A percentile compares a stretch with the other conserved stretches of the same genome.
phyloP scores from a whole-genome alignment of 495 filamentous ascomycete species.

The Clavariopsis aquatica region DNA sequence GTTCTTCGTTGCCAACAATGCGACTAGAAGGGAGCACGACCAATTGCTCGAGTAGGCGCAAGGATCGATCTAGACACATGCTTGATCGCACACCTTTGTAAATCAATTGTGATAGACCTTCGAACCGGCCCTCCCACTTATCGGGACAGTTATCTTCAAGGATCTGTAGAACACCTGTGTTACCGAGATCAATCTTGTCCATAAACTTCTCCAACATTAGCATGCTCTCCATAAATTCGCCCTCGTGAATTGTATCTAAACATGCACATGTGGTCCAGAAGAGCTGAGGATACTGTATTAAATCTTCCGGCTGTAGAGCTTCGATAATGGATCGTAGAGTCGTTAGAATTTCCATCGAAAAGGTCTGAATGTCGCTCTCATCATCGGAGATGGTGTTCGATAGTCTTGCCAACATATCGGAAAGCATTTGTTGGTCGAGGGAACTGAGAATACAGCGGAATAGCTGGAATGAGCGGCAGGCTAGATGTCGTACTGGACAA shows the following conservation, averaged over 20 bases:
- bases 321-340: slow-evolving; percentile 87
- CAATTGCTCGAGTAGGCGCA: slow-evolving; percentile 76
- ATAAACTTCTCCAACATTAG: slow-evolving; percentile 90
- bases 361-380: slow-evolving; percentile 86
- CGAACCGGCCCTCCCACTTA: slow-evolving; percentile 87
- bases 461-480: slow-evolving; percentile 95
- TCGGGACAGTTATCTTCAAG: slow-evolving; percentile 76
- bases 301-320: slow-evolving; percentile 73
- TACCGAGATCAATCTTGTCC: slow-evolving; percentile 76
- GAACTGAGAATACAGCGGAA: slow-evolving; percentile 91
- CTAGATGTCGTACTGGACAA: slow-evolving; percentile 92
- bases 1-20: slow-evolving; percentile 76
- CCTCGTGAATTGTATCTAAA: slow-evolving; percentile 91
- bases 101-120: slow-evolving; percentile 79
- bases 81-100: slow-evolving; percentile 94
- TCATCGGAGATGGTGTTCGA: slow-evolving; percentile 97
- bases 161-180: slow-evolving; percentile 63
- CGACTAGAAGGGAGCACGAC: slow-evolving; percentile 76
- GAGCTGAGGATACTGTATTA: slow-evolving; percentile 84
- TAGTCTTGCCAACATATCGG: slow-evolving; percentile 89
- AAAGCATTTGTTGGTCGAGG: slow-evolving; percentile 87
- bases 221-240: slow-evolving; percentile 87
- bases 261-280: slow-evolving; percentile 98
- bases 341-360: slow-evolving; percentile 96
- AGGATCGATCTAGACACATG: slow-evolving; percentile 69